A percentile compares a stretch with the other conserved stretches of the same genome.
phyloP scores from a whole-genome alignment of 257 asterid species.

The Gentiana dahurica region DNA sequence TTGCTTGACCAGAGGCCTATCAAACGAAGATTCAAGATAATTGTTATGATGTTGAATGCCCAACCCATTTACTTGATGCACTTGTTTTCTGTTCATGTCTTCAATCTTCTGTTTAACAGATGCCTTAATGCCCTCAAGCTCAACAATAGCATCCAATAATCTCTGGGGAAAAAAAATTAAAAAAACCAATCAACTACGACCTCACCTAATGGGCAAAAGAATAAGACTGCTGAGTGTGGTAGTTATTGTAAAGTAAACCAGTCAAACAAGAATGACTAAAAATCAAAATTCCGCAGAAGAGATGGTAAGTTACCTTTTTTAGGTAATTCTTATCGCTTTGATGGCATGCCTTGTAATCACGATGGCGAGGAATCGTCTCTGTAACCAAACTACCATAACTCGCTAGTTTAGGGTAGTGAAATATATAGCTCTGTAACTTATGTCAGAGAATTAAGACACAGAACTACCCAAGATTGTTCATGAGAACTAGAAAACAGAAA shows the following conservation, averaged over 20 bases:
- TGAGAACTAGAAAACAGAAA: conserved; percentile 1
- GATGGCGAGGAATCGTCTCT: conserved; percentile 92
- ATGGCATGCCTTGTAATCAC: conserved; percentile 51
- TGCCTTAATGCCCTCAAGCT: conserved; percentile 85
- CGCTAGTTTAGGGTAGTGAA: conserved; percentile 17
- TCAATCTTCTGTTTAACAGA: conserved; percentile 59
- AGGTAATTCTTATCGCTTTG: conserved; percentile 41
- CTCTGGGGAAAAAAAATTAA: conserved; percentile 30
- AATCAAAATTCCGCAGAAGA: neutral
- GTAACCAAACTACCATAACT: conserved; percentile 50
- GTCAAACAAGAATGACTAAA: conserved; percentile 2
- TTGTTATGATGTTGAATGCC: conserved; percentile 26
- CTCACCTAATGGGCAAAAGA: no score
- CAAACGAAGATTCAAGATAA: conserved; percentile 28
- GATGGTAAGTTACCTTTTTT: conserved; percentile 27
- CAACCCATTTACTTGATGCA: conserved; percentile 27
- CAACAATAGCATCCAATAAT: conserved; percentile 47
- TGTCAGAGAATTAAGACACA: neutral
- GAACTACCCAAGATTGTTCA: conserved; percentile 6
- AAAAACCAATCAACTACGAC: neutral
- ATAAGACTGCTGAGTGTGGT: no score
- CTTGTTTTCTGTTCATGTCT: conserved; percentile 40
- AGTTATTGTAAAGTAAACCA: neutral
- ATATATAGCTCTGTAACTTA: conserved; percentile 12
- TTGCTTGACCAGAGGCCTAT: conserved; percentile 33